Evolutionary conservation across 768 basidiomycete genomes (phyloP).

Genomic region (Kwoniella mangroviensis): DNA sequence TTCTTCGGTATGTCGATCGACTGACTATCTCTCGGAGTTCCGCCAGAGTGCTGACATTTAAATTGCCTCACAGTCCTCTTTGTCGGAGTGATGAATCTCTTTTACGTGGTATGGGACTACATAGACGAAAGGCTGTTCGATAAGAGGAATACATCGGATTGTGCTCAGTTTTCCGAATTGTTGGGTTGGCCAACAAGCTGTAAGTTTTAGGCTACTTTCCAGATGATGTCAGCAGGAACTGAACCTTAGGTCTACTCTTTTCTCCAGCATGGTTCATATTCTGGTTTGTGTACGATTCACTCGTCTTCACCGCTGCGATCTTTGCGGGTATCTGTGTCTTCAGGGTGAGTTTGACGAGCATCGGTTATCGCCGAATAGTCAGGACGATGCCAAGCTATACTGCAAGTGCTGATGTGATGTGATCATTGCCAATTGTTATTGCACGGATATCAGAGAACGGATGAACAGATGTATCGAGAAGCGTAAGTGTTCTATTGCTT

Average conservation of each 20-base stretch:
- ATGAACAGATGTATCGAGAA: constrained; percentile 53
- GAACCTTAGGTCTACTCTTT: constrained; percentile 4
- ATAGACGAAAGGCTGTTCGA: constrained; percentile 94
- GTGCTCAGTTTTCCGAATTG: constrained; percentile 81
- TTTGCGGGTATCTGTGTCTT: constrained; percentile 81
- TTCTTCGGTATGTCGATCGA: constrained; percentile 78
- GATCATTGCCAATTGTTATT: background rate
- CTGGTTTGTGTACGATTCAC: constrained; percentile 81
- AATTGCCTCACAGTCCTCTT: constrained; percentile 42
- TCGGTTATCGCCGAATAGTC: constrained; percentile 12
- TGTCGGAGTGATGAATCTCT: constrained; percentile 56
- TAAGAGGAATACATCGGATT: constrained; percentile 90
- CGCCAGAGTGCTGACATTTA: constrained; percentile 48
- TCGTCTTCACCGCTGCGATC: constrained; percentile 74
- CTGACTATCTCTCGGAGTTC: background rate
- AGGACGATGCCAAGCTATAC: background rate
- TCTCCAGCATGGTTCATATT: constrained; percentile 77
- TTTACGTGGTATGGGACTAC: constrained; percentile 93
- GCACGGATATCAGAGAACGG: constrained; percentile 30
- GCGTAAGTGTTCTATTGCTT: constrained; percentile 37
- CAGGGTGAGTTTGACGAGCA: constrained; percentile 64
- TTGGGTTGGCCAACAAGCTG: constrained; percentile 60
- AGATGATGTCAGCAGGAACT: constrained; percentile 1
- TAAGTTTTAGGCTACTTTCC: constrained; percentile 28
- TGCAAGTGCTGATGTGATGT: constrained; percentile 3